A percentile compares a stretch with the other conserved stretches of the same genome.
Evolutionary conservation across 2,329 filamentous ascomycete species (phyloP).

Genomic region (Fusarium sp.): DNA sequence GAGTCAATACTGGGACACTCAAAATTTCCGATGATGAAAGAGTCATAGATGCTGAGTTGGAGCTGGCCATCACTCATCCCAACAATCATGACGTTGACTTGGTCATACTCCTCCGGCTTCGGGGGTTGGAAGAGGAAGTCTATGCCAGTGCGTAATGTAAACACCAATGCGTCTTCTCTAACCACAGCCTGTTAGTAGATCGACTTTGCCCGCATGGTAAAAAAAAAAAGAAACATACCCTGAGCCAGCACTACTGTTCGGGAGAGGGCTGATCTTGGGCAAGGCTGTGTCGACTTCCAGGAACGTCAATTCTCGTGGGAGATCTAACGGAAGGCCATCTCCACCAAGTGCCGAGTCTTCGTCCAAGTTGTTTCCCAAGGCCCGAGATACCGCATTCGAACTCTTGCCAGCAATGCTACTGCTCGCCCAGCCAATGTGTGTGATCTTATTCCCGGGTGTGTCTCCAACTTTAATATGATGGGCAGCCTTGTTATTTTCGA

Average conservation of each 20-base stretch:
- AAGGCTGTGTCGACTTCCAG: constrained; percentile 81
- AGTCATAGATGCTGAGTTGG: constrained; percentile 86
- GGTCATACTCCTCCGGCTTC: constrained; percentile 73
- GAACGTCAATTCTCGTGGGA: constrained; percentile 79
- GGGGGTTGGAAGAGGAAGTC: constrained; percentile 75
- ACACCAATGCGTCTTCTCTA: constrained; percentile 68
- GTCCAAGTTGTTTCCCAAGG: constrained; percentile 25
- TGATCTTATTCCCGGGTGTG: constrained; percentile 56
- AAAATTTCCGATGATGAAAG: constrained; percentile 80
- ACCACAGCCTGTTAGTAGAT: constrained; percentile 18
- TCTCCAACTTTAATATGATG: constrained; percentile 73
- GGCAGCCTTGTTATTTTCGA: constrained; percentile 84
- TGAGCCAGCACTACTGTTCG: constrained; percentile 68
- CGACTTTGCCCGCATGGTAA: neutral
- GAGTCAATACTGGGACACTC: constrained; percentile 55
- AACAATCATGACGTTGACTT: constrained; percentile 82
- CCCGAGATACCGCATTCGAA: constrained; percentile 15
- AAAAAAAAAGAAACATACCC: constrained; percentile 56
- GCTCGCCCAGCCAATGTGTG: constrained; percentile 65
- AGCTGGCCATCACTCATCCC: constrained; percentile 77
- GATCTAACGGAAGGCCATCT: constrained; percentile 55
- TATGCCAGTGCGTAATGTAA: constrained; percentile 75
- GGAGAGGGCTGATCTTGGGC: constrained; percentile 79
- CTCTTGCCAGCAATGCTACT: constrained; percentile 54
- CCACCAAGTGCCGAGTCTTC: constrained; percentile 13